A percentile compares a stretch with the other conserved stretches of the same genome.
Conservation (phyloP, 129 eudicot genomes). For the Silybum marianum region DNA sequence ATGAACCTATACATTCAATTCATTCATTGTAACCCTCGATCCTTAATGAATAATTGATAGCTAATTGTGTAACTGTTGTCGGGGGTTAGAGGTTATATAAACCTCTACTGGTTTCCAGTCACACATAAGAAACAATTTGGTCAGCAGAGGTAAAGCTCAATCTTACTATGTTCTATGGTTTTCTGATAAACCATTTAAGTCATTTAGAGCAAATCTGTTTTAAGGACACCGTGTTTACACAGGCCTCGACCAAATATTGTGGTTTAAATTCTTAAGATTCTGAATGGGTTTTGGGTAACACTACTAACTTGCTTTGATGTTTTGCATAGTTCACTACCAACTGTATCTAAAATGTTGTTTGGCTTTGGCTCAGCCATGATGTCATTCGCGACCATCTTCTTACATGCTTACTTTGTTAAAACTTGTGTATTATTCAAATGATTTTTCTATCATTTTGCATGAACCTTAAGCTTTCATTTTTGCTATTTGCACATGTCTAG, state of each 20-base stretch:
- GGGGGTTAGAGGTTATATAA: not conserved
- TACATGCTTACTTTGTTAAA: too few relatives aligned
- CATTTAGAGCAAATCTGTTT: not conserved
- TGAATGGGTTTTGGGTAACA: not conserved
- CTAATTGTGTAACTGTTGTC: not conserved
- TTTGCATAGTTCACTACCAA: too few relatives aligned
- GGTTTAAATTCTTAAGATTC: too few relatives aligned
- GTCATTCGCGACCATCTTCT: too few relatives aligned
- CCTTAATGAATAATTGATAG: not conserved
- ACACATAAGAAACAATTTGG: not conserved
- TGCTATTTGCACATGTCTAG: not conserved
- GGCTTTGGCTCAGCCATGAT: too few relatives aligned
- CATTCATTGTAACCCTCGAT: not conserved
- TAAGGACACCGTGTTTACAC: not conserved
- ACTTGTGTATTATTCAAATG: not conserved
- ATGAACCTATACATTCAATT: too few relatives aligned
- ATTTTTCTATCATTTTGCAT: not conserved
- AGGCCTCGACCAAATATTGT: not conserved
- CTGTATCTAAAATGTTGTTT: too few relatives aligned
- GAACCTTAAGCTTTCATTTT: not conserved
- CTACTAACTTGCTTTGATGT: not conserved
- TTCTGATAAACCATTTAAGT: not conserved
- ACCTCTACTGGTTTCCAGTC: not conserved
- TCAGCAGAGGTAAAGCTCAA: not conserved
- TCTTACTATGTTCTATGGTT: not conserved